Conservation (phyloP, 148 eudicot genomes). For the Euryodendron excelsum region DNA sequence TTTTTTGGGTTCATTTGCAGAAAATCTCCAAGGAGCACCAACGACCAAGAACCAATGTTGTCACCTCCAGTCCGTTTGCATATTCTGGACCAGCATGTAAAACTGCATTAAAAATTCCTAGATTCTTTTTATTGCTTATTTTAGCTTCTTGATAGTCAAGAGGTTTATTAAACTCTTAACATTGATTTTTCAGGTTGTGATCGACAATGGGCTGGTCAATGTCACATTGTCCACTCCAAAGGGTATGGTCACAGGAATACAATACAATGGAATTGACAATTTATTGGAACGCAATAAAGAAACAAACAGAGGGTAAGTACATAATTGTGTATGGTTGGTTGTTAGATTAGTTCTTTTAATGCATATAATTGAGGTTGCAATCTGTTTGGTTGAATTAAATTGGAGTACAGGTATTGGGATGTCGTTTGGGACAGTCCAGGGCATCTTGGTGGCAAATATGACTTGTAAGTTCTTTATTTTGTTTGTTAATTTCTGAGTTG, state of each 20-base stretch:
- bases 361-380: background rate
- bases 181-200: constrained; percentile 29
- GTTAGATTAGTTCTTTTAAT: background rate
- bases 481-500: background rate
- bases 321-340: background rate
- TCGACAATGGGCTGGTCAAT: constrained; percentile 51
- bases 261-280: constrained; percentile 41
- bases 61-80: constrained; percentile 11
- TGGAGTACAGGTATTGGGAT: constrained; percentile 53
- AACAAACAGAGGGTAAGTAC: constrained; percentile 49
- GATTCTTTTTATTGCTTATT: background rate
- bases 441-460: constrained; percentile 22
- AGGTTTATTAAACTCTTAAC: background rate
- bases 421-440: constrained; percentile 29
- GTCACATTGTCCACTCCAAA: constrained; percentile 37
- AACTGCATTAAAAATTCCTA: background rate
- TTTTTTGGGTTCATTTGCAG: background rate
- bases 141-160: background rate
- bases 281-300: constrained; percentile 33
- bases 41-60: background rate
- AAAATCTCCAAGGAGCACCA: background rate
- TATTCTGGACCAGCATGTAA: constrained; percentile 11
- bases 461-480: constrained; percentile 19
- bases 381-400: background rate
- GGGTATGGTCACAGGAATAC: constrained; percentile 39